phyloP scores from a whole-genome alignment of 2,329 filamentous ascomycete genomes.

The Fusarium lyarnte region DNA sequence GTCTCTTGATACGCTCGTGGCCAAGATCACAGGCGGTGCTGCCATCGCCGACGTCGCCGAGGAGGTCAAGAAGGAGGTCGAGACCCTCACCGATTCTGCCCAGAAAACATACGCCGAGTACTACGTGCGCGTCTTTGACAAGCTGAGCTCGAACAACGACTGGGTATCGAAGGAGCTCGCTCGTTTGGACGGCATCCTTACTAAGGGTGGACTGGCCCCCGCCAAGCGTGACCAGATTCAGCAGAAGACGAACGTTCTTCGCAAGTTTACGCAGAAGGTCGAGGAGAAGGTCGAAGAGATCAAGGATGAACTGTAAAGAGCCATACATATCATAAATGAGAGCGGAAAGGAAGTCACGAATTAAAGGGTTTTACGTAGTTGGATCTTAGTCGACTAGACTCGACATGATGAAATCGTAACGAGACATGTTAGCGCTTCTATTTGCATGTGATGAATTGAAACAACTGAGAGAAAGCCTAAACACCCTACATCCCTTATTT shows the following conservation, averaged over 20 bases:
- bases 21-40: conserved; percentile 74
- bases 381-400: conserved; percentile 31
- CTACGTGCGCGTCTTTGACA: conserved; percentile 91
- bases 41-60: conserved; percentile 70
- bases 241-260: conserved; percentile 87
- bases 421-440: conserved; percentile 15
- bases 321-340: background rate
- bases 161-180: conserved; percentile 88
- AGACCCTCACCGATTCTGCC: conserved; percentile 68
- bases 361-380: conserved; percentile 27
- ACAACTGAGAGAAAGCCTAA: conserved; percentile 23
- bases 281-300: conserved; percentile 71
- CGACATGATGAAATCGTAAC: conserved; percentile 30
- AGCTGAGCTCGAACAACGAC: conserved; percentile 78
- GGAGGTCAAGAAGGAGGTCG: conserved; percentile 78
- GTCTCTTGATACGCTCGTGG: conserved; percentile 78
- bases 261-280: conserved; percentile 74
- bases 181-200: conserved; percentile 80
- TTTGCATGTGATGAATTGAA: conserved; percentile 14
- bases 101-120: conserved; percentile 87
- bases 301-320: conserved; percentile 50
- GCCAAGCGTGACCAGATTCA: conserved; percentile 90
- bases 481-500: conserved; percentile 14
- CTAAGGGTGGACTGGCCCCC: conserved; percentile 85
- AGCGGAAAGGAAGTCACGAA: conserved; percentile 20